Base-by-base conservation (phyloP, 805 yeast genomes). In the Ogataea trehalophila region DNA sequence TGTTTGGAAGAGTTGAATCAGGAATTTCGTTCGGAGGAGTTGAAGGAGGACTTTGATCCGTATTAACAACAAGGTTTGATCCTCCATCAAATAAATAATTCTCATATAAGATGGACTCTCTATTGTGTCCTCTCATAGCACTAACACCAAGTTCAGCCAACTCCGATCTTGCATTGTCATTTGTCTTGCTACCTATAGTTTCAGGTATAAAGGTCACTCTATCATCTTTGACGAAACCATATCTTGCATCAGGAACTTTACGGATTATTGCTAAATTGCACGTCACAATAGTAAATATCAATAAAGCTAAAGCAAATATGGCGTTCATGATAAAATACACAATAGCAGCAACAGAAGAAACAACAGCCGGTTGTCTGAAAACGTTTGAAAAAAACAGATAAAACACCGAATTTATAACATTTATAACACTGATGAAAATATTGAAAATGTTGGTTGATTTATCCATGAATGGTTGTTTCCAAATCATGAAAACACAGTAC, bases 151-250 rank as follows among this genome's bases (percentile, higher is more conserved):
- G 73, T 1, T 87, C 92, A 61, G 80, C 80, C 54, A 85, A 74
- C 66, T 85, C 92, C 50, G 81, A 71, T 50, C 31, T 26, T 26
- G 31, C 31, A 4, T 26, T 11, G 11, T 75, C 83, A 29, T 69
- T 75, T 41, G 65, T 63, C 53, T 65, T 61, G 39, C 65, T 67
- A 33, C 67, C 66, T n/a, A 55, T 55, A 16, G 38, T 57, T 41
- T 53, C 76, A 52, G 91, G 91, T 62, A 94, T 87, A 66, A 94
- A 94, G n/a, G 97, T 87, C 44, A 87, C 92, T 64, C 99, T 81
- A 64, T 94, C 99, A 67, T 94, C 99, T 58, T 85, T 86, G 85
- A 92, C 86, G 51, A 97, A 98, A 70, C 89, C 92, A 72, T 94
- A 94, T 58, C 96, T 79, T 9, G 92, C 81, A 68, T 94, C 99